phyloP scores from a whole-genome alignment of 495 filamentous ascomycete species.

The Penicillium dipodomyicola region DNA sequence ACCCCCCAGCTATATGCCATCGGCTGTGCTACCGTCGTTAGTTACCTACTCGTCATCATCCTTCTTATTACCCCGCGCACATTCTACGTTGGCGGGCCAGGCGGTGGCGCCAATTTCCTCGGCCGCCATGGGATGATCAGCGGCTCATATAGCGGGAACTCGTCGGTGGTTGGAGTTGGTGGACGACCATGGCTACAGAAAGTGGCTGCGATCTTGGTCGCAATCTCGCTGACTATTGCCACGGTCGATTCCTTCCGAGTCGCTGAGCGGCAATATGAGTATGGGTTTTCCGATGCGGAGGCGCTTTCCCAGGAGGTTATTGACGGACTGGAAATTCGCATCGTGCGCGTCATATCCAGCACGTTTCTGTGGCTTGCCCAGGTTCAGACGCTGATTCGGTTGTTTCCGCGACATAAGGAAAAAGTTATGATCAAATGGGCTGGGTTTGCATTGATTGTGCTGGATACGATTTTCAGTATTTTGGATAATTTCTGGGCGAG shows the following conservation, averaged over 20 bases:
- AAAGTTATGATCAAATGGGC: constrained; percentile 99
- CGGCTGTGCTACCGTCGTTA: constrained; percentile 83
- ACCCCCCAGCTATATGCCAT: constrained; percentile 90
- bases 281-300: constrained; percentile 69
- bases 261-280: constrained; percentile 73
- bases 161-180: constrained; percentile 79
- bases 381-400: constrained; percentile 89
- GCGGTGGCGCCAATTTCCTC: constrained; percentile 65
- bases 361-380: constrained; percentile 97
- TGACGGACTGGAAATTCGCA: constrained; percentile 75
- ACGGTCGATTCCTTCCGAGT: constrained; percentile 84
- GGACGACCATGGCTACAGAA: constrained; percentile 95
- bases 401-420: constrained; percentile 95
- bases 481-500: constrained; percentile 79
- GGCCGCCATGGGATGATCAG: constrained; percentile 82
- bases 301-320: constrained; percentile 71
- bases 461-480: constrained; percentile 85
- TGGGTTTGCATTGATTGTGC: constrained; percentile 84
- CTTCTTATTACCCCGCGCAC: constrained; percentile 88
- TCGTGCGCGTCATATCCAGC: constrained; percentile 88
- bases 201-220: constrained; percentile 84
- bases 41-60: constrained; percentile 92
- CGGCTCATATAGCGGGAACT: constrained; percentile 62
- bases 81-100: constrained; percentile 77
- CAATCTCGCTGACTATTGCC: constrained; percentile 88